These are phyloP conservation scores for Pyricularia sp. DNA, from an alignment of 2,329 filamentous ascomycete species.

Conservation along the genomic window DNA sequence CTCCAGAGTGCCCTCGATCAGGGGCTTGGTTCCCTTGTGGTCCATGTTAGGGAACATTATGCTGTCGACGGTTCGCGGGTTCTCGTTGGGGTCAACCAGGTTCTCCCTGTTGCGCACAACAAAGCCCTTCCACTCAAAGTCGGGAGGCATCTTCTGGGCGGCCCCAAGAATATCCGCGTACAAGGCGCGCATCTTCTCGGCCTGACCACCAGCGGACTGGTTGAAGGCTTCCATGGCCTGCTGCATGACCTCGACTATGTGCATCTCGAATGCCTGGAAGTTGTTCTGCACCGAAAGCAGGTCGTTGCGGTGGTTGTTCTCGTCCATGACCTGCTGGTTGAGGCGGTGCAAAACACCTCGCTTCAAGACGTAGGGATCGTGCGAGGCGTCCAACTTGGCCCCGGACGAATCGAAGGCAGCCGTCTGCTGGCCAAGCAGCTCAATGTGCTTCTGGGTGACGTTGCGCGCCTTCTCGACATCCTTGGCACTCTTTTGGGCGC, in stretches of 20 bases:
- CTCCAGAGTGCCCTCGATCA: conserved; percentile 82
- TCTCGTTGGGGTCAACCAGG: conserved; percentile 64
- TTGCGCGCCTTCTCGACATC: conserved; percentile 81
- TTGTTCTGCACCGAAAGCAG: conserved; percentile 83
- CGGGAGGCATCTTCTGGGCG: conserved; percentile 62
- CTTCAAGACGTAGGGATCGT: conserved; percentile 82
- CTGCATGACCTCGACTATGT: conserved; percentile 73
- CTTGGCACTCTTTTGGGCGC: conserved; percentile 75
- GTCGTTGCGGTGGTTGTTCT: conserved; percentile 93
- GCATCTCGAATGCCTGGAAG: conserved; percentile 76
- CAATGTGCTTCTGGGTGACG: conserved; percentile 87
- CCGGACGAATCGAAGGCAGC: conserved; percentile 66
- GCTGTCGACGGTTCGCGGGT: conserved; percentile 58
- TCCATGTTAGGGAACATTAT: conserved; percentile 82
- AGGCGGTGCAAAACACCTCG: conserved; percentile 73
- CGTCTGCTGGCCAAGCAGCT: conserved; percentile 77
- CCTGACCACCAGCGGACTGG: conserved; percentile 65
- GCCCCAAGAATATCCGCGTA: conserved; percentile 73
- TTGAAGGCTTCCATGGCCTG: conserved; percentile 72
- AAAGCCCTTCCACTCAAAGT: conserved; percentile 92
- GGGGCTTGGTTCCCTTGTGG: conserved; percentile 63
- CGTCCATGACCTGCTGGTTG: conserved; percentile 81
- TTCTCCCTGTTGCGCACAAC: conserved; percentile 53
- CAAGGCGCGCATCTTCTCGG: conserved; percentile 68
- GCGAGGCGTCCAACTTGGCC: conserved; percentile 53